Conservation (phyloP, 345 rosid species). For the Eutrema japonicum region DNA sequence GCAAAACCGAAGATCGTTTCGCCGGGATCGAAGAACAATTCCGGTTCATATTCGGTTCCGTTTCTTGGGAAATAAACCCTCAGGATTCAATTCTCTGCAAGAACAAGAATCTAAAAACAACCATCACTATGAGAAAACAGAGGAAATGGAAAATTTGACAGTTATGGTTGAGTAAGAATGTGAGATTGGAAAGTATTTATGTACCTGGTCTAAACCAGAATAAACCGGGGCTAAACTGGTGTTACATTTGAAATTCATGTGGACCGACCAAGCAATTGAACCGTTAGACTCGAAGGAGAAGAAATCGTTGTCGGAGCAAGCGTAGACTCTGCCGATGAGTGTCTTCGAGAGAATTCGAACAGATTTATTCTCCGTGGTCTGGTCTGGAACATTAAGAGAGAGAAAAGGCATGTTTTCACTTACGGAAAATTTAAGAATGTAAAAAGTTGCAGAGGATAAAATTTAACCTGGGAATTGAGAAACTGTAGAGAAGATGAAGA, state of each 20-base stretch:
- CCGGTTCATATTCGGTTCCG: constrained; percentile 52
- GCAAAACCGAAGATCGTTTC: constrained; percentile 66
- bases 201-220: constrained; percentile 67
- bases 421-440: neutral
- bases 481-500: constrained; percentile 25
- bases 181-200: neutral
- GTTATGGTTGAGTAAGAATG: neutral
- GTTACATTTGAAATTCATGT: constrained; percentile 65
- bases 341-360: constrained; percentile 64
- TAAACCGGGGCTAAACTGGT: constrained; percentile 57
- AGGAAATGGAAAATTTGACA: neutral
- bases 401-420: too few species aligned
- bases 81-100: constrained; percentile 73
- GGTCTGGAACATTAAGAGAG: constrained; percentile 34
- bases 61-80: constrained; percentile 49
- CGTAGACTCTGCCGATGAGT: constrained; percentile 64
- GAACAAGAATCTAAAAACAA: constrained; percentile 65
- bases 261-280: constrained; percentile 72
- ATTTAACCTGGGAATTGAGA: constrained; percentile 25
- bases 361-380: constrained; percentile 32
- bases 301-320: constrained; percentile 66
- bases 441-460: neutral
- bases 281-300: constrained; percentile 77
- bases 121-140: neutral
- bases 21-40: constrained; percentile 67